Evolutionary conservation across 768 basidiomycete species (phyloP), one percentile per base, ranked within the genome.

Genomic region (Lentinula sp.): DNA sequence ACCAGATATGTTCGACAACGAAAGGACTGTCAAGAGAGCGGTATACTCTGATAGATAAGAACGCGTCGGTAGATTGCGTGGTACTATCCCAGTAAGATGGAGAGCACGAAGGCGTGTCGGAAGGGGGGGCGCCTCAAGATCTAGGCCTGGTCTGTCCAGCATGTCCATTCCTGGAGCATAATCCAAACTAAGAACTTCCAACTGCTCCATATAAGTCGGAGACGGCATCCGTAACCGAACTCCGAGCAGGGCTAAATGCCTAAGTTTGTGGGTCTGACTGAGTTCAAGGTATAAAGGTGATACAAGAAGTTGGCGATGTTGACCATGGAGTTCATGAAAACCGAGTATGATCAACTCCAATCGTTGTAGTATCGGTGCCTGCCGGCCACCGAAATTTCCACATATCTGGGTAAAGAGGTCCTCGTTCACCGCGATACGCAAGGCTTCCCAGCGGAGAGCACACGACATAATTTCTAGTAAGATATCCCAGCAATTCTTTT

Each of bases 31-130:
- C 12, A 57, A 23, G 23, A 46, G 33, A 16, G 57, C 43, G 33
- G 57, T 59, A 16, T 59, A 48, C 37, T 59, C 57, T 32, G 48
- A 48, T 7, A 59, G 45, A 20, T 42, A 59, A 16, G 57, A 46
- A 32, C 45, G 57, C 4, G 43, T 23, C 2, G 28, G 8, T 15
- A 46, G 57, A 48, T 59, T 23, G 18, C 16, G 46, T 32, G 41
- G 7, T 16, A 43, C 32, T n/a, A 50, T 6, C 7, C 33, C 32
- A 9, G n/a, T 2, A 15, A 59, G 23, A 18, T 35, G 35, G 13
- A 59, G 46, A 37, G n/a, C 28, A 37, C 48, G 57, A 6, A 59
- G 57, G 49, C 33, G 35, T n/a, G 57, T 59, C 12, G 13, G 42
- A 7, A 59, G 16, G 5, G 48, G 57, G 8, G 57, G 57, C 18